Percentiles rank a stretch among this genome's conserved stretches.
These are phyloP conservation scores for Rhytidhysteron rufulum DNA, from an alignment of 2,329 filamentous ascomycete species.

Conservation along the genomic window DNA sequence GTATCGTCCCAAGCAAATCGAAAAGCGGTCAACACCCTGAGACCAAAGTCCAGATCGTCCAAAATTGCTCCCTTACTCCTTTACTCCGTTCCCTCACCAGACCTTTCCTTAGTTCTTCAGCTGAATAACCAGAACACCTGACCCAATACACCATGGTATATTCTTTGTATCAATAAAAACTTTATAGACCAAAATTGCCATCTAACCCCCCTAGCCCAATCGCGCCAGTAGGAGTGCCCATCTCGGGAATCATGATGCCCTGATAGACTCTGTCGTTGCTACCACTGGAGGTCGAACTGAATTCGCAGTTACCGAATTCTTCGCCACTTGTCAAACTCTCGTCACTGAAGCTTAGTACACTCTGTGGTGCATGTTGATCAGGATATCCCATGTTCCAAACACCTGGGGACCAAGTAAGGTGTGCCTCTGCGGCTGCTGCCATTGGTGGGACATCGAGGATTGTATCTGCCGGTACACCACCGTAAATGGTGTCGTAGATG, in stretches of 20 bases:
- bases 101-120: too few relatives aligned
- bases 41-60: too few relatives aligned
- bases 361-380: constrained; percentile 41
- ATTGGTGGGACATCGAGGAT: constrained; percentile 30
- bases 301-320: constrained; percentile 32
- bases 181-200: too few relatives aligned
- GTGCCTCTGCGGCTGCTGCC: constrained; percentile 24
- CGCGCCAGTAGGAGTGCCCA: constrained; percentile 30
- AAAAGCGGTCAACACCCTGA: too few relatives aligned
- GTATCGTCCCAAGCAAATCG: too few relatives aligned
- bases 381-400: constrained; percentile 30
- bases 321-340: constrained; percentile 56
- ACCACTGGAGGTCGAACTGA: constrained; percentile 20
- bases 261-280: constrained; percentile 28
- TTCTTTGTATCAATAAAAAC: constrained; percentile 6
- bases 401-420: constrained; percentile 32
- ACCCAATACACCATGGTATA: too few relatives aligned
- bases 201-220: constrained; percentile 35
- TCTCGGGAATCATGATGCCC: constrained; percentile 34
- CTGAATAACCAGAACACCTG: too few relatives aligned
- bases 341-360: constrained; percentile 57
- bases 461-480: constrained; percentile 52
- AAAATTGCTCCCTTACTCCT: too few relatives aligned
- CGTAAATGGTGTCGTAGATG: constrained; percentile 81
- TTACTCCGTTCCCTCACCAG: too few relatives aligned